Conservation (phyloP, 176 grass and related monocot species). For the Eleusine coracana region DNA sequence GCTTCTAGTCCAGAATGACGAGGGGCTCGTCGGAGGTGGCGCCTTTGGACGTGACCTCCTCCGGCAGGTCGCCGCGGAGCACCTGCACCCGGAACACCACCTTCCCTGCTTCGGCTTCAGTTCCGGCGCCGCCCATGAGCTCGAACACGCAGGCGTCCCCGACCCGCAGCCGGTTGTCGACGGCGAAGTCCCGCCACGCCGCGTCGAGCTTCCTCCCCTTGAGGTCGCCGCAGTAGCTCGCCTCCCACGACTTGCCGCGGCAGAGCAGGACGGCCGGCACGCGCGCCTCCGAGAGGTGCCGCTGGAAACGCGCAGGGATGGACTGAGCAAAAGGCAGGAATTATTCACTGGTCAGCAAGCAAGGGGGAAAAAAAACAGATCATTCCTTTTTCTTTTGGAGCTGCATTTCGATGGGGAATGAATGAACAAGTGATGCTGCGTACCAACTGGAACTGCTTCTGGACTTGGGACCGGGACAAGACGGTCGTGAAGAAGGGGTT, state of each 20-base stretch:
- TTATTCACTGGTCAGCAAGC: neutral
- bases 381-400: neutral
- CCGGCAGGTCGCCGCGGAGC: conserved; percentile 47
- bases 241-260: conserved; percentile 38
- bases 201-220: conserved; percentile 20
- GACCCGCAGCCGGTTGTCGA: conserved; percentile 39
- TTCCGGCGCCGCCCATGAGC: neutral
- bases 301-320: conserved; percentile 37
- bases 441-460: conserved; percentile 37
- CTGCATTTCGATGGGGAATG: neutral
- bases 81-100: conserved; percentile 48
- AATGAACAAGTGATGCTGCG: neutral
- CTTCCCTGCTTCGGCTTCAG: neutral
- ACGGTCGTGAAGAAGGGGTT: conserved; percentile 51
- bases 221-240: conserved; percentile 38
- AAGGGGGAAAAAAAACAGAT: no score
- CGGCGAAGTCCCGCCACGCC: conserved; percentile 41
- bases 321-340: neutral
- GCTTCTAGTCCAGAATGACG: conserved; percentile 29
- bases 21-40: conserved; percentile 42
- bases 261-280: conserved; percentile 19
- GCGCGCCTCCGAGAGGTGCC: conserved; percentile 16
- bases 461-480: conserved; percentile 38
- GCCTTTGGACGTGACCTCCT: conserved; percentile 40
- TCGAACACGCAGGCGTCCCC: conserved; percentile 53